A percentile compares a stretch with the other conserved stretches of the same genome.
These are phyloP conservation scores for Drosera spatulata DNA, from an alignment of 179 eudicot genomes.

Conservation along the genomic window DNA sequence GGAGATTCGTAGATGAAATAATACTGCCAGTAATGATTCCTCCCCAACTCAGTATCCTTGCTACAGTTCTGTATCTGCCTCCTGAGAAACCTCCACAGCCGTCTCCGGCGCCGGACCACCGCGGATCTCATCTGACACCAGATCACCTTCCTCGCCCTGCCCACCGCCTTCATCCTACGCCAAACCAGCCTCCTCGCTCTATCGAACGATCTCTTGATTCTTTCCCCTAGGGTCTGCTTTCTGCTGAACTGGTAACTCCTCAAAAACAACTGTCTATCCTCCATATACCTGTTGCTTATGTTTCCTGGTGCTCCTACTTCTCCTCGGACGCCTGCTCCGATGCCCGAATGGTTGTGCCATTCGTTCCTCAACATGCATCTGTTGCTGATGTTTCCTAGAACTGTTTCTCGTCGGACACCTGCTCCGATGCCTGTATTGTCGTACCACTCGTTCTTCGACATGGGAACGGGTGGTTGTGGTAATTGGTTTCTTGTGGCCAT, in stretches of 20 bases:
- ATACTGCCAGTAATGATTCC: conserved; percentile 10
- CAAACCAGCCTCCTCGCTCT: conserved; percentile 40
- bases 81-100: conserved; percentile 29
- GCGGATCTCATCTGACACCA: conserved; percentile 55
- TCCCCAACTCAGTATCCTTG: not conserved
- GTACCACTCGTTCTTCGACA: not conserved
- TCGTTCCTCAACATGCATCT: not conserved
- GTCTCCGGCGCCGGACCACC: conserved; percentile 29
- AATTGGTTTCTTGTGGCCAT: no score
- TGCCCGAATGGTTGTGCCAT: not conserved
- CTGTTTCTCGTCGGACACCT: not conserved
- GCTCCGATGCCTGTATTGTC: not conserved
- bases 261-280: conserved; percentile 70
- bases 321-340: not conserved
- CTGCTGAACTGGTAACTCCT: conserved; percentile 78
- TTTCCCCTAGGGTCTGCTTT: conserved; percentile 44
- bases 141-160: conserved; percentile 29
- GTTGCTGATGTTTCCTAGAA: not conserved
- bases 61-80: conserved; percentile 2
- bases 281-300: conserved; percentile 24
- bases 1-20: conserved; percentile 10
- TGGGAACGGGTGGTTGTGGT: no score
- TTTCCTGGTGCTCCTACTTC: not conserved
- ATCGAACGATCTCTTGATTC: conserved; percentile 33
- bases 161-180: conserved; percentile 36